Evolutionary conservation across 2,329 filamentous ascomycete species (phyloP).

Genomic region (Apiospora rasikravindrae): DNA sequence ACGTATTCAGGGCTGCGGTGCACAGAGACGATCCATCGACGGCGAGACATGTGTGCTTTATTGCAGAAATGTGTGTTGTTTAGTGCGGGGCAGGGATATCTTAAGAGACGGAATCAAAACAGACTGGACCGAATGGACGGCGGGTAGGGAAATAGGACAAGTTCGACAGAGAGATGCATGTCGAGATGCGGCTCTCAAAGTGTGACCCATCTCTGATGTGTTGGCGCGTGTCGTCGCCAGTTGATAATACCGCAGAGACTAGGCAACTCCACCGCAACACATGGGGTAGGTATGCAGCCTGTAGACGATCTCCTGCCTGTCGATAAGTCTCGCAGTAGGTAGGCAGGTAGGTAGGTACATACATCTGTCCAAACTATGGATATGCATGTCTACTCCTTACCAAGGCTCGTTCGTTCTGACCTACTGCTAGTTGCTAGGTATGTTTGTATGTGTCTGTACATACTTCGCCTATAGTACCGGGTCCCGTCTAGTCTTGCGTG

Average conservation of each 20-base stretch:
- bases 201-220: slow-evolving; percentile 82
- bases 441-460: neutral
- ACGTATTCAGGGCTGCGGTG: slow-evolving; percentile 55
- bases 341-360: neutral
- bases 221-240: slow-evolving; percentile 86
- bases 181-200: slow-evolving; percentile 71
- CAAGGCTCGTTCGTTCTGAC: neutral
- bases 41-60: slow-evolving; percentile 70
- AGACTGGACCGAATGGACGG: slow-evolving; percentile 37
- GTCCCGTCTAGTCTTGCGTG: slow-evolving; percentile 3
- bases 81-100: slow-evolving; percentile 58
- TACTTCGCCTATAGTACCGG: slow-evolving; percentile 3
- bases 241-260: slow-evolving; percentile 71
- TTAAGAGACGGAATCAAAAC: slow-evolving; percentile 45
- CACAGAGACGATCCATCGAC: slow-evolving; percentile 59
- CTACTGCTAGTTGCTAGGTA: neutral
- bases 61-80: slow-evolving; percentile 56
- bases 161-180: slow-evolving; percentile 64
- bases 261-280: slow-evolving; percentile 66
- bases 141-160: slow-evolving; percentile 38
- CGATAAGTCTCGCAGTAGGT: slow-evolving; percentile 44
- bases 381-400: slow-evolving; percentile 1
- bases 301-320: slow-evolving; percentile 51
- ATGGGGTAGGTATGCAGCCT: slow-evolving; percentile 52
- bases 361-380: slow-evolving; percentile 1